Evolutionary conservation across 2,329 filamentous ascomycete genomes (phyloP).

Genomic region (Aspergillus piperis): DNA sequence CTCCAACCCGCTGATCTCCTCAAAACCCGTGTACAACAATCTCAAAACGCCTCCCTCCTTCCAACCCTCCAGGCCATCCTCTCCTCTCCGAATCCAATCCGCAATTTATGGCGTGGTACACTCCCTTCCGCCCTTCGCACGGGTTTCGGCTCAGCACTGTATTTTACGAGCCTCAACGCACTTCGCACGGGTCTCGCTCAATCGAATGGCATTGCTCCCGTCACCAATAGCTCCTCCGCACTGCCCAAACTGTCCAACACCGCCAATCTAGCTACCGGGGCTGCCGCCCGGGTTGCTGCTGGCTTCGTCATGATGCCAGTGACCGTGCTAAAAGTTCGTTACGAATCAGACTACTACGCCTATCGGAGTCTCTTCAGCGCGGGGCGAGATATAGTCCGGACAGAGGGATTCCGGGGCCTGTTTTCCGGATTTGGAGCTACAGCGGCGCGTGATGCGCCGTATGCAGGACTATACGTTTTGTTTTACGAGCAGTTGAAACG

Average conservation of each 20-base stretch:
- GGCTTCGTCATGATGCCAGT: slow-evolving; percentile 94
- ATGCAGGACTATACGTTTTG: slow-evolving; percentile 90
- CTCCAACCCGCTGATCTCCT: slow-evolving; percentile 94
- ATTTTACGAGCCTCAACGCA: slow-evolving; percentile 85
- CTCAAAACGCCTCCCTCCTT: slow-evolving; percentile 67
- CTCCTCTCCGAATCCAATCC: slow-evolving; percentile 64
- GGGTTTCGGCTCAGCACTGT: slow-evolving; percentile 87
- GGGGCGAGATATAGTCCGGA: slow-evolving; percentile 69
- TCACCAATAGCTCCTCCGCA: slow-evolving; percentile 59
- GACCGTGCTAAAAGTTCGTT: slow-evolving; percentile 94
- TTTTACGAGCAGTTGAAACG: slow-evolving; percentile 72
- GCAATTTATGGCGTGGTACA: slow-evolving; percentile 87
- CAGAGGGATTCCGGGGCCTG: slow-evolving; percentile 77
- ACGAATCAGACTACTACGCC: slow-evolving; percentile 82
- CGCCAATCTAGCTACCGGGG: slow-evolving; percentile 83
- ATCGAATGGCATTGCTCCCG: slow-evolving; percentile 40
- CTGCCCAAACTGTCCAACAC: slow-evolving; percentile 80
- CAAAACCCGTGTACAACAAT: slow-evolving; percentile 94
- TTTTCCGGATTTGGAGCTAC: slow-evolving; percentile 94
- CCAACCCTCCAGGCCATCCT: slow-evolving; percentile 70
- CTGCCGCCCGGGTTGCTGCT: slow-evolving; percentile 78
- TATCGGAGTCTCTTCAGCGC: slow-evolving; percentile 78
- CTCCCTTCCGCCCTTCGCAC: slow-evolving; percentile 91
- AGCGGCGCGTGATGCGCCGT: slow-evolving; percentile 90
- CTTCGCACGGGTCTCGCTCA: slow-evolving; percentile 68